A percentile compares a stretch with the other conserved stretches of the same genome.
Evolutionary conservation across 2,329 filamentous ascomycete genomes (phyloP).

Genomic region (Fusarium coffeatum): DNA sequence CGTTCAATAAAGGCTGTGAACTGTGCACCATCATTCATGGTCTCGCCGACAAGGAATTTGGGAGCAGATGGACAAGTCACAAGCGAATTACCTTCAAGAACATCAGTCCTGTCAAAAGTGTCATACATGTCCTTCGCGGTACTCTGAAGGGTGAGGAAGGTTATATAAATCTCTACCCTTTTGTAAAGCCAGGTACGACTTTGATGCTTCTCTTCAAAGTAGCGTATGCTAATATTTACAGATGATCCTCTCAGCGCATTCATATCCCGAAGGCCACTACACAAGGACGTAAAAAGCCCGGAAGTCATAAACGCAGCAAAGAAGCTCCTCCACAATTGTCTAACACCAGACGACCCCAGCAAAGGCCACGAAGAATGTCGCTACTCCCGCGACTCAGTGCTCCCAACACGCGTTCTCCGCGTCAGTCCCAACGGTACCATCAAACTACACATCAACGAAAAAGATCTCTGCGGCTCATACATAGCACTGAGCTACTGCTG

Average conservation of each 20-base stretch:
- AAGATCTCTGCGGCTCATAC: background rate
- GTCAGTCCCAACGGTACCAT: accelerated
- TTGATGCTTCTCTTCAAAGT: accelerated
- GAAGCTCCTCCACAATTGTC: accelerated
- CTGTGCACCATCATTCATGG: background rate
- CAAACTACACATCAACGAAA: background rate
- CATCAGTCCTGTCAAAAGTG: accelerated
- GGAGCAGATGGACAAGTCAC: accelerated
- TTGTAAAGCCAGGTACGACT: background rate
- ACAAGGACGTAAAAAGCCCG: background rate
- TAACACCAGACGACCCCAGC: accelerated
- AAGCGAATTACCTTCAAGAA: background rate
- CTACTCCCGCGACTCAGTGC: background rate
- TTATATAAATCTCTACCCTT: background rate
- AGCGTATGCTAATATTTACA: accelerated
- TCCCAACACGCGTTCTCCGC: accelerated
- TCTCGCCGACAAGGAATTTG: accelerated
- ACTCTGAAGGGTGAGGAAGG: accelerated
- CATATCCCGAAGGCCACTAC: accelerated
- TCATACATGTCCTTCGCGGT: accelerated
- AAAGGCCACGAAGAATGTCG: background rate
- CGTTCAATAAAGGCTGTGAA: background rate
- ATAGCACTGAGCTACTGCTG: conserved; percentile 13
- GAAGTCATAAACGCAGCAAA: accelerated
- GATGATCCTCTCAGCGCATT: background rate